Conservation (phyloP, 305 asterid species). For the Fraxinus ornus region DNA sequence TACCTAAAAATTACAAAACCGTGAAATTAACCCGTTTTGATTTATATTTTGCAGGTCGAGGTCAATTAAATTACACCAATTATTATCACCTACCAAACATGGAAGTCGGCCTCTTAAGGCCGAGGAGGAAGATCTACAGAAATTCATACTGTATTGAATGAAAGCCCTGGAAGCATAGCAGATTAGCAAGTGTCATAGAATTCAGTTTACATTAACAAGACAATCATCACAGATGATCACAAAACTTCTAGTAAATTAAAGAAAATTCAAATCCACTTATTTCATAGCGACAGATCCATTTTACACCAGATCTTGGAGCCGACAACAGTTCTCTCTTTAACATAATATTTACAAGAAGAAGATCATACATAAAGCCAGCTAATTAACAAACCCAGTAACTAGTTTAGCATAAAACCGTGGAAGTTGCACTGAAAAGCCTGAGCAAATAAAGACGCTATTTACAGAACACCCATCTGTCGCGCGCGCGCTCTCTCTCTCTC, state of each 20-base stretch:
- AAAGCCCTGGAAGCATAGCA: neutral
- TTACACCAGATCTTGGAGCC: neutral
- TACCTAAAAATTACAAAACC: too few relatives aligned
- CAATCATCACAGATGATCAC: neutral
- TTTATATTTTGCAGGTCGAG: neutral
- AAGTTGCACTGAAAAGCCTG: neutral
- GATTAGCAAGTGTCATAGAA: neutral
- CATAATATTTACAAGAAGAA: neutral
- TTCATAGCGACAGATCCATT: neutral
- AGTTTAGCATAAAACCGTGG: neutral
- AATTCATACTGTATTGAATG: neutral
- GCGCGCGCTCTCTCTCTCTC: neutral
- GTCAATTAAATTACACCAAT: neutral
- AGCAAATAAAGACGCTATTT: constrained; percentile 25
- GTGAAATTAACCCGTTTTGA: too few relatives aligned
- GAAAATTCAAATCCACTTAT: neutral
- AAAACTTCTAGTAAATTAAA: neutral
- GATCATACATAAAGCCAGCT: neutral
- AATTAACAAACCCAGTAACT: neutral
- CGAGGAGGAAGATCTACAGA: neutral
- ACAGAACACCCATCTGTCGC: constrained; percentile 25
- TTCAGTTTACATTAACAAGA: neutral
- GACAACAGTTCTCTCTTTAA: neutral
- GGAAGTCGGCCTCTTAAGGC: neutral
- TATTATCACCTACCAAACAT: neutral